phyloP scores from a whole-genome alignment of 345 rosid species.

The Erodium maritimum region DNA sequence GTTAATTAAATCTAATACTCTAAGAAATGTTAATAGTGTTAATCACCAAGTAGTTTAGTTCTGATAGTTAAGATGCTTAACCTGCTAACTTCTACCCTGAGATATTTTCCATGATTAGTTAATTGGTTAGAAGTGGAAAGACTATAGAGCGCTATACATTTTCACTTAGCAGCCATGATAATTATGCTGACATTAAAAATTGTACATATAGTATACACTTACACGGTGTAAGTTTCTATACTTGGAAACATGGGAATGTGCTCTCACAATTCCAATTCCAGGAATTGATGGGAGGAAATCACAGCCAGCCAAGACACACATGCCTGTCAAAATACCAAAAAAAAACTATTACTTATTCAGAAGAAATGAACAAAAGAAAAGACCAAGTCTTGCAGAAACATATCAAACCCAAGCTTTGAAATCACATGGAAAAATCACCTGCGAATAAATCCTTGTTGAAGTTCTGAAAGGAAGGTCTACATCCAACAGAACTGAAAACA shows the following conservation, averaged over 20 bases:
- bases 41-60: too few species aligned
- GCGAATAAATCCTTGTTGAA: constrained; percentile 51
- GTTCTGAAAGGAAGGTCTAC: constrained; percentile 49
- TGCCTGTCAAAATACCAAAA: constrained; percentile 32
- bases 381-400: background rate
- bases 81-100: too few species aligned
- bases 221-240: constrained; percentile 68
- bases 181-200: too few species aligned
- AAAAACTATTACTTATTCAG: background rate
- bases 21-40: too few species aligned
- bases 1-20: too few species aligned
- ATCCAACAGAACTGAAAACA: constrained; percentile 36
- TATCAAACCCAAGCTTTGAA: too few species aligned
- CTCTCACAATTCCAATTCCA: constrained; percentile 74
- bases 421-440: constrained; percentile 26
- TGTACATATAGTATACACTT: constrained; percentile 19
- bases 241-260: constrained; percentile 59
- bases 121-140: too few species aligned
- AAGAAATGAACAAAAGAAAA: background rate
- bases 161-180: too few species aligned
- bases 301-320: constrained; percentile 92
- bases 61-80: too few species aligned
- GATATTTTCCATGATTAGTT: too few species aligned
- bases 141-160: too few species aligned
- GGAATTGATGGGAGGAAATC: constrained; percentile 90